Percentiles rank a stretch among this genome's conserved stretches.
phyloP scores from a whole-genome alignment of 148 eudicot species.

The Bassia scoparia region DNA sequence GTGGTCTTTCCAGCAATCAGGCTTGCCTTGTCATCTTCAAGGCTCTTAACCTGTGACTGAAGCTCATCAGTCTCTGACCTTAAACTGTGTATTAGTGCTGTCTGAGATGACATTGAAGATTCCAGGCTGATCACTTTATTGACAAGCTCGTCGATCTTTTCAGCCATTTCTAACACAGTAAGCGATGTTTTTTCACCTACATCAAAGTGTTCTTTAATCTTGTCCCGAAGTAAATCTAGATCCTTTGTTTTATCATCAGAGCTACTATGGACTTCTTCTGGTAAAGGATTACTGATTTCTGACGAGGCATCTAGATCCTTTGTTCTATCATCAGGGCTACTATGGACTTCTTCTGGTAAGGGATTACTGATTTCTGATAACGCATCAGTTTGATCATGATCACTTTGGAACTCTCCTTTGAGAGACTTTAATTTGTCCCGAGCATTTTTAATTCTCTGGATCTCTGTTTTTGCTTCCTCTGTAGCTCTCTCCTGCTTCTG shows the following conservation, averaged over 20 bases:
- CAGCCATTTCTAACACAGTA: constrained; percentile 60
- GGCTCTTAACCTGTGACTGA: constrained; percentile 54
- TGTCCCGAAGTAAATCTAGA: constrained; percentile 37
- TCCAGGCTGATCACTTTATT: constrained; percentile 71
- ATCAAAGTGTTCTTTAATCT: constrained; percentile 46
- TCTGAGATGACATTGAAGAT: constrained; percentile 73
- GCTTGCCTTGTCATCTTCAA: constrained; percentile 68
- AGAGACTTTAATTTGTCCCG: constrained; percentile 49
- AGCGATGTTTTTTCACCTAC: constrained; percentile 34
- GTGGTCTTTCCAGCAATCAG: constrained; percentile 46
- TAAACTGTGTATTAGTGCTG: constrained; percentile 60
- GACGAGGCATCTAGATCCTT: constrained; percentile 42
- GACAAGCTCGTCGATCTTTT: constrained; percentile 84
- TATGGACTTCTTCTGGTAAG: constrained; percentile 24
- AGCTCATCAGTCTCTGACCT: constrained; percentile 65
- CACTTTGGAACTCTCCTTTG: constrained; percentile 37
- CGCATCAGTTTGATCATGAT: constrained; percentile 18
- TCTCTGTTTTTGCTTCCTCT: constrained; percentile 51
- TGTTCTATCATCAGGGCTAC: constrained; percentile 25
- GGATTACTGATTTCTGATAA: constrained; percentile 20
- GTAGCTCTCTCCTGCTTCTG: constrained; percentile 60
- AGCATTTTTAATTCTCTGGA: constrained; percentile 48
- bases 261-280: constrained; percentile 22
- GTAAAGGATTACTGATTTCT: too few relatives aligned
- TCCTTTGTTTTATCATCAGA: constrained; percentile 34